Conservation (phyloP, 1,139 yeast genomes). For the Lodderomyces oxycetoniae region DNA sequence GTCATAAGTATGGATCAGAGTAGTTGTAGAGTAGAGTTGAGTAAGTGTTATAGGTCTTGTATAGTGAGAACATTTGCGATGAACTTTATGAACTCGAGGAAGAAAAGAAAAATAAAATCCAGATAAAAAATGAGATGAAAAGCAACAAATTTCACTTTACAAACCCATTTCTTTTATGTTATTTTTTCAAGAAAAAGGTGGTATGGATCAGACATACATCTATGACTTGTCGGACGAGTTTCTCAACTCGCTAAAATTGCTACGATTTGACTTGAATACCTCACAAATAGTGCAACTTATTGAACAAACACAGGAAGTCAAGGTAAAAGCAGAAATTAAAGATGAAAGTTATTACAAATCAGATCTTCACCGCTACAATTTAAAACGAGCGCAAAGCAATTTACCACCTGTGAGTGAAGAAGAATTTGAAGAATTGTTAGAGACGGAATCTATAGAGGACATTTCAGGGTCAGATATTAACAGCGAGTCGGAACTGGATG, state of each 20-base stretch:
- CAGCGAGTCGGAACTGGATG: constrained; percentile 16
- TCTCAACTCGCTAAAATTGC: constrained; percentile 45
- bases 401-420: constrained; percentile 48
- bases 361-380: constrained; percentile 58
- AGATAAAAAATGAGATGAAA: neutral
- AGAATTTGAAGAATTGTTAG: constrained; percentile 56
- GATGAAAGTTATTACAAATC: constrained; percentile 51
- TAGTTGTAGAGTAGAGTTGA: neutral
- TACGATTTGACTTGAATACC: constrained; percentile 53
- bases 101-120: constrained; percentile 4
- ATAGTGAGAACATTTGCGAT: too few species aligned
- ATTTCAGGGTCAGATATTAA: constrained; percentile 32
- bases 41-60: too few species aligned
- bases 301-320: constrained; percentile 3
- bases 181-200: neutral
- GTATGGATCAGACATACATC: constrained; percentile 30
- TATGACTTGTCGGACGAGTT: constrained; percentile 45
- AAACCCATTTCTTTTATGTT: neutral
- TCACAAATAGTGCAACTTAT: constrained; percentile 11
- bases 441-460: constrained; percentile 49
- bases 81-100: neutral
- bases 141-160: neutral
- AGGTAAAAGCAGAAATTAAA: constrained; percentile 13
- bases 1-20: constrained; percentile 68
- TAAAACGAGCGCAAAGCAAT: constrained; percentile 48